Conservation (phyloP, 2,329 filamentous ascomycete genomes). For the Phoma sp. region DNA sequence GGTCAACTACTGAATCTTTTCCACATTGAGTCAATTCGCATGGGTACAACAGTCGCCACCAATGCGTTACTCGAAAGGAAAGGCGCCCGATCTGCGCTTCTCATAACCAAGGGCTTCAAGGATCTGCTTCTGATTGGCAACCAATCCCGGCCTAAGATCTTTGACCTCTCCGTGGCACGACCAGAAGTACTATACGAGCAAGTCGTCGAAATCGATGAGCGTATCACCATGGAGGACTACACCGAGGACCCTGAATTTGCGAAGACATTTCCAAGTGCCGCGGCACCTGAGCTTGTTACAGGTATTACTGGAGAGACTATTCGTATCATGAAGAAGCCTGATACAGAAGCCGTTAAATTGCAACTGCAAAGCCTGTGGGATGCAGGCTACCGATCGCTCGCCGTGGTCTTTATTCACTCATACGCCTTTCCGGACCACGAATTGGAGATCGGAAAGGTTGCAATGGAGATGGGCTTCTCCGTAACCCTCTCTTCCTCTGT, state of each 20-base stretch:
- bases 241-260: conserved; percentile 29
- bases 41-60: conserved; percentile 42
- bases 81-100: conserved; percentile 34
- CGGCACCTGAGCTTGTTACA: conserved; percentile 20
- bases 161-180: conserved; percentile 30
- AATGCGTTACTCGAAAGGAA: conserved; percentile 40
- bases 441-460: conserved; percentile 31
- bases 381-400: conserved; percentile 46
- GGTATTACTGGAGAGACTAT: conserved; percentile 38
- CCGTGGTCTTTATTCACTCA: conserved; percentile 43
- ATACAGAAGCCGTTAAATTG: conserved; percentile 15
- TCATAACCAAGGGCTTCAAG: conserved; percentile 39
- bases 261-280: conserved; percentile 4
- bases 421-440: conserved; percentile 45
- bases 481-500: conserved; percentile 36
- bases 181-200: conserved; percentile 29
- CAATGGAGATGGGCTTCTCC: conserved; percentile 36
- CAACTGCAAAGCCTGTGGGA: conserved; percentile 27
- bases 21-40: conserved; percentile 18
- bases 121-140: conserved; percentile 41
- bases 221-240: conserved; percentile 40
- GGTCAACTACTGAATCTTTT: conserved; percentile 6
- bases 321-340: conserved; percentile 30
- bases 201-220: conserved; percentile 23
- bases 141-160: conserved; percentile 40